A percentile compares a stretch with the other conserved stretches of the same genome.
Conservation (phyloP, 169 alveolate species). For the Eimeria praecox region DNA sequence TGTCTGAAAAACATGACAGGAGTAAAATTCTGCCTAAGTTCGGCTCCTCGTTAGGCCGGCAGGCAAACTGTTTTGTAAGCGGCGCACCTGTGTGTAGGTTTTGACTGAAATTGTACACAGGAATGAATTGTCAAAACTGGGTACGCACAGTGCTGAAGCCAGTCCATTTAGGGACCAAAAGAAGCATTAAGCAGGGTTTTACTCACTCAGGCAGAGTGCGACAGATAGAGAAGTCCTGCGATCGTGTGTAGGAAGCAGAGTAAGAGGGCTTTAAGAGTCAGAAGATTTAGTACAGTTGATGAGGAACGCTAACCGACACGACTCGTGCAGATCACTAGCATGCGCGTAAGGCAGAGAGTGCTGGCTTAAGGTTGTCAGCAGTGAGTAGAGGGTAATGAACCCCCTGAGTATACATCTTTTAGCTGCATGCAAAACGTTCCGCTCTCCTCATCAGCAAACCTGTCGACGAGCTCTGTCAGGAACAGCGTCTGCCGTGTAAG, state of each 20-base stretch:
- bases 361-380: background rate
- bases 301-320: background rate
- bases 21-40: background rate
- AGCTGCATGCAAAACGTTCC: slow-evolving; percentile 77
- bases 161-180: background rate
- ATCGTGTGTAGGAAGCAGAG: slow-evolving; percentile 5
- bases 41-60: background rate
- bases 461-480: slow-evolving; percentile 72
- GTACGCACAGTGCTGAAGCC: background rate
- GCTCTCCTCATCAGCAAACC: slow-evolving; percentile 75
- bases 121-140: background rate
- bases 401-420: slow-evolving; percentile 36
- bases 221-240: slow-evolving; percentile 12
- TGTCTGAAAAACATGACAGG: background rate
- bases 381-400: slow-evolving; percentile 1
- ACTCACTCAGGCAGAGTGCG: background rate
- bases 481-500: slow-evolving; percentile 66
- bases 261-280: background rate
- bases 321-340: background rate
- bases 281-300: background rate
- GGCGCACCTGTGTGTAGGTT: background rate
- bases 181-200: background rate
- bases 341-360: background rate
- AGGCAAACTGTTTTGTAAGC: background rate
- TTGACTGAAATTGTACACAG: background rate